Evolutionary conservation across 106 monocot species (phyloP), one percentile per base, ranked within the genome.

Genomic region (Posidonia australis): DNA sequence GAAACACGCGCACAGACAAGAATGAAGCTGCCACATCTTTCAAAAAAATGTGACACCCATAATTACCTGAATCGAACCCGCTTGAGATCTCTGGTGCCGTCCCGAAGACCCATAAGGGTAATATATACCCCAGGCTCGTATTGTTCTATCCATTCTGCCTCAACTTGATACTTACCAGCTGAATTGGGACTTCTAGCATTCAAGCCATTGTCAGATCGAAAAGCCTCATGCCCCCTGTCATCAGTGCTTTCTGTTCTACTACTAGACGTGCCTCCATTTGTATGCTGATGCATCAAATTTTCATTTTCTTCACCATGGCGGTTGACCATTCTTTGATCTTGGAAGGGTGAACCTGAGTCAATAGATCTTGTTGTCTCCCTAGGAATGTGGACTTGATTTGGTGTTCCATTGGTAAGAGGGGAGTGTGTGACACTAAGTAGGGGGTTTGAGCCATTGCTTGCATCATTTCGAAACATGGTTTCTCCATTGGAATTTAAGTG

Each of bases 31-130:
- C 26, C 29, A 25, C 13, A 58, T 10, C 13, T 42, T 36, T 36
- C 5, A 36, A 43, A 17, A 24, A 46, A 46, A 46, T 42, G 45
- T 5, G 0, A 13, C 44, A 44, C 23, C 24, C 1, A 25, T 36
- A 63, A 62, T n/a, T 80, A 96, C 94, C 94, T 96, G 86, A 96
- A 96, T n/a, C 94, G 79, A 45, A 96, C 94, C 22, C 94, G 75
- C 69, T 84, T 90, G 67, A 96, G 77, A 66, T 90, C 94, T 67
- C 94, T 81, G 1, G 81, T 82, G 45, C 94, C 94, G 82, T 96
- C 90, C 23, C 58, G 72, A 64, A 90, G 82, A 19, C 84, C 81
- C 31, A 90, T 70, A 19, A 96, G 86, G 32, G 94, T 96, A 63
- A 96, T 90, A 74, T 96, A 96, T 42, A 96, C 86, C 45, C 94